Percentiles rank a stretch among this genome's conserved stretches.
These are phyloP conservation scores for Pinus tabuliformis DNA, from an alignment of 75 land plant genomes.

Conservation along the genomic window DNA sequence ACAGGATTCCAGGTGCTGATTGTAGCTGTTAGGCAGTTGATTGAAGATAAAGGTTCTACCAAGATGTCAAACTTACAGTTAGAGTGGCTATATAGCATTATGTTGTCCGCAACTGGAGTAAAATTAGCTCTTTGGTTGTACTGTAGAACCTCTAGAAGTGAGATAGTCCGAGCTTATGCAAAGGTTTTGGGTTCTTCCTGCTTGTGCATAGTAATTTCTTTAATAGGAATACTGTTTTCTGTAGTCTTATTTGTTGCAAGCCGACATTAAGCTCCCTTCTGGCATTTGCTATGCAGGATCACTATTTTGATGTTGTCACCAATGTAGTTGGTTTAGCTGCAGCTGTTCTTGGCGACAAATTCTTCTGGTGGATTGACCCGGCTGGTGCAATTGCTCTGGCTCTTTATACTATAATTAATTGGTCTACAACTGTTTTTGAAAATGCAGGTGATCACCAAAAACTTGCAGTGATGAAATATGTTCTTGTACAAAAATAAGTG, in stretches of 20 bases:
- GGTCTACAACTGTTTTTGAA: conserved; percentile 84
- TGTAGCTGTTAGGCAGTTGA: conserved; percentile 52
- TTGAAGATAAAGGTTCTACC: conserved; percentile 27
- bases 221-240: neutral
- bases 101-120: conserved; percentile 67
- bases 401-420: conserved; percentile 77
- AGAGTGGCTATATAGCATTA: conserved; percentile 68
- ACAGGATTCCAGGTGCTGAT: conserved; percentile 78
- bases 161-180: conserved; percentile 84
- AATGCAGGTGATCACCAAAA: conserved; percentile 56
- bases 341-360: conserved; percentile 73
- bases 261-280: neutral
- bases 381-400: conserved; percentile 86
- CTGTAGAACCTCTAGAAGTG: conserved; percentile 70
- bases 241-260: neutral
- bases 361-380: conserved; percentile 94
- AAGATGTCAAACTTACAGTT: conserved; percentile 47
- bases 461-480: neutral
- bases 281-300: conserved; percentile 54
- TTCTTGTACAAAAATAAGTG: neutral
- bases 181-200: conserved; percentile 25
- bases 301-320: conserved; percentile 87
- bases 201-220: too few species aligned
- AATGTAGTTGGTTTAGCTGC: conserved; percentile 83
- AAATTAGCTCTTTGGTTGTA: conserved; percentile 79